Conservation (phyloP, 805 yeast species). For the Candida loeiensis region DNA sequence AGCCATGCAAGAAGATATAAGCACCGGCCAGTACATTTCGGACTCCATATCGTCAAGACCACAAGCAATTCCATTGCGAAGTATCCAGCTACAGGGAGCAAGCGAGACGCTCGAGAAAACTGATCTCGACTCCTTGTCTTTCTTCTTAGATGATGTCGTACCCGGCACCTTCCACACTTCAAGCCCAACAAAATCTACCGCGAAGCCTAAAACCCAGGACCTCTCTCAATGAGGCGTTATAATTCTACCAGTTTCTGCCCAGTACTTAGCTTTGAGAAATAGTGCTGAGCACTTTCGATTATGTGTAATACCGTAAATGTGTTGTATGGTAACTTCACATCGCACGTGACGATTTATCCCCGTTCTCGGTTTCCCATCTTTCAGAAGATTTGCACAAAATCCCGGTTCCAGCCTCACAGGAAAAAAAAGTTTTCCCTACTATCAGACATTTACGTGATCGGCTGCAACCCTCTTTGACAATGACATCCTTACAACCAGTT, state of each 20-base stretch:
- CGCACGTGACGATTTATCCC: not conserved
- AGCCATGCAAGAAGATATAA: slow-evolving; percentile 36
- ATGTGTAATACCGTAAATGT: no score
- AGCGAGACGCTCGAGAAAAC: not conserved
- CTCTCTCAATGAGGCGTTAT: no score
- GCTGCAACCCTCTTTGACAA: slow-evolving; percentile 1
- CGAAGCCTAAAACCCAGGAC: not conserved
- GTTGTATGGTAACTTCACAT: no score
- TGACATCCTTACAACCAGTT: slow-evolving; percentile 20
- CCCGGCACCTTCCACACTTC: not conserved
- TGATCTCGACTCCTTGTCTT: not conserved
- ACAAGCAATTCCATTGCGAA: not conserved
- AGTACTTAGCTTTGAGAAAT: no score
- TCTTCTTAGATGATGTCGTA: not conserved
- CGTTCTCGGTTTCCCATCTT: slow-evolving; percentile 2
- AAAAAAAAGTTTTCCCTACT: slow-evolving; percentile 6
- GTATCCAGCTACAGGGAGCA: slow-evolving; percentile 1
- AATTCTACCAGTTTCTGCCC: no score
- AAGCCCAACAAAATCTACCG: not conserved
- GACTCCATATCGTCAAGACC: not conserved
- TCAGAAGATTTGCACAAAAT: not conserved
- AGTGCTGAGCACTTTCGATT: no score
- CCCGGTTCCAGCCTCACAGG: not conserved
- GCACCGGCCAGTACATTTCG: not conserved
- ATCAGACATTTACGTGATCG: not conserved